These are phyloP conservation scores for Entonaema liquescens DNA, from an alignment of 495 filamentous ascomycete species.

Conservation along the genomic window DNA sequence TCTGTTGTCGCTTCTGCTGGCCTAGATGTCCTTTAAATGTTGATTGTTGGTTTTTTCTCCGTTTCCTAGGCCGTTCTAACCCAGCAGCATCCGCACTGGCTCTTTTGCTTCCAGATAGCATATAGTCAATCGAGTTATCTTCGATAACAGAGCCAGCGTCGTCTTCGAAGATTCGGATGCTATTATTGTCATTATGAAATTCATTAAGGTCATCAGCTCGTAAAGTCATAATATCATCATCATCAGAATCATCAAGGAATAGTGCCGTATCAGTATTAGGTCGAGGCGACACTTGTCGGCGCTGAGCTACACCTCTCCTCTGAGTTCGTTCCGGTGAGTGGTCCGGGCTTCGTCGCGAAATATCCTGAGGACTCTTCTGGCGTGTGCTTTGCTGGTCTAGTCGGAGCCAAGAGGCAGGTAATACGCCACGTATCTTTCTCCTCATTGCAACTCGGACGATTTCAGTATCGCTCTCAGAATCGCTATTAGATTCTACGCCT, in stretches of 20 bases:
- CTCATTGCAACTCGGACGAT: conserved; percentile 51
- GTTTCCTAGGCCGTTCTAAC: conserved; percentile 42
- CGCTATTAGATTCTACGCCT: conserved; percentile 31
- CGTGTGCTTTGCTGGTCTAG: conserved; percentile 64
- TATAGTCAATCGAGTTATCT: conserved; percentile 63
- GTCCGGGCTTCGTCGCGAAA: conserved; percentile 53
- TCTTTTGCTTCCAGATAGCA: conserved; percentile 58
- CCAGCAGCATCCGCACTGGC: conserved; percentile 18
- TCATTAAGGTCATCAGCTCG: conserved; percentile 32
- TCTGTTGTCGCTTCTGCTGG: conserved; percentile 52
- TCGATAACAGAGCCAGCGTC: conserved; percentile 56
- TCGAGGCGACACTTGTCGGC: conserved; percentile 42
- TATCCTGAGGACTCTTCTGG: conserved; percentile 31
- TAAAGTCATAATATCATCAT: conserved; percentile 49
- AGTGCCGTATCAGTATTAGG: conserved; percentile 38
- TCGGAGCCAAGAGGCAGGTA: conserved; percentile 90
- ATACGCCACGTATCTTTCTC: conserved; percentile 77
- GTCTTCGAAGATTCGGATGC: conserved; percentile 42
- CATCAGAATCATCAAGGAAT: conserved; percentile 60
- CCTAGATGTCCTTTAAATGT: conserved; percentile 40
- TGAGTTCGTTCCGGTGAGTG: conserved; percentile 42
- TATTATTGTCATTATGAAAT: conserved; percentile 8
- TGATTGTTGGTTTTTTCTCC: conserved; percentile 37
- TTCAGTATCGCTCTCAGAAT: conserved; percentile 55
- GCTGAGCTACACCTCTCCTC: conserved; percentile 66